phyloP scores from a whole-genome alignment of 2,329 filamentous ascomycete species.

The Beauveria scarabaeidicola region DNA sequence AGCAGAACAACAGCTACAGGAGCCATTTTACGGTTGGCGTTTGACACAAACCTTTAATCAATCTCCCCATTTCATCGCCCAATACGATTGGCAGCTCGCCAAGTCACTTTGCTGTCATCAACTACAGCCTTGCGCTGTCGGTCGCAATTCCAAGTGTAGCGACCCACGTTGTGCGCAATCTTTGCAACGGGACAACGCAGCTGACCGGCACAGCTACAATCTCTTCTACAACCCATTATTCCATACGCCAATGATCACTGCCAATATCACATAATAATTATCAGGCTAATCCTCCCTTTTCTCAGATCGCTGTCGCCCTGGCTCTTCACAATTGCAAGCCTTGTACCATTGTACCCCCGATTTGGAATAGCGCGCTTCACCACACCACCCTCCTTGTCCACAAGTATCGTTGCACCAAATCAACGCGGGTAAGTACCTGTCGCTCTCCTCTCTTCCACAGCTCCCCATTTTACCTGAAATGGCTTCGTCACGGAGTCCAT shows the following conservation, averaged over 20 bases:
- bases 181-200: background rate
- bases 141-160: background rate
- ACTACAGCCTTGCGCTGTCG: background rate
- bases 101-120: background rate
- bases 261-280: background rate
- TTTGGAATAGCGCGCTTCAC: conserved; percentile 1
- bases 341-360: background rate
- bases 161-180: background rate
- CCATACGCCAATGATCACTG: background rate
- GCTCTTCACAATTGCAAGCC: background rate
- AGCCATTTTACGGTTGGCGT: background rate
- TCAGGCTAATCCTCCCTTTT: conserved; percentile 4
- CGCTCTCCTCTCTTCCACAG: background rate
- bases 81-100: background rate
- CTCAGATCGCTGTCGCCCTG: conserved; percentile 1
- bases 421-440: conserved; percentile 6
- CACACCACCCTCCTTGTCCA: background rate
- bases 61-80: background rate
- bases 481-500: background rate
- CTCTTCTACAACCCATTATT: background rate
- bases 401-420: conserved; percentile 5
- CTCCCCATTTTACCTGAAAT: background rate
- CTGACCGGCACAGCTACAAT: background rate
- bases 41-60: background rate
- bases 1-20: background rate